Base-by-base conservation (phyloP, 257 asterid genomes). In the Ajuga chamaepitys region DNA sequence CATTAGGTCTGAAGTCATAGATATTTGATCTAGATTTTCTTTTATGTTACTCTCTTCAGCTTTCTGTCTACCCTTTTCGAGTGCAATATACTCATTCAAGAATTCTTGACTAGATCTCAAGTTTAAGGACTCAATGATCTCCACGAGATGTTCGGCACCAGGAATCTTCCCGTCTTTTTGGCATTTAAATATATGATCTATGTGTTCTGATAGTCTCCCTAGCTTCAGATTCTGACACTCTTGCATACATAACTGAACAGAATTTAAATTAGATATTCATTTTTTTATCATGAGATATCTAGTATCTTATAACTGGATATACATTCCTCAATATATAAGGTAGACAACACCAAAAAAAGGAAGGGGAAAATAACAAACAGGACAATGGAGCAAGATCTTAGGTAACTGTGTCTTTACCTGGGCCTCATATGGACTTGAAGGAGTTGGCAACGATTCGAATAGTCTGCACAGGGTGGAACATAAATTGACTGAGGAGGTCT, bases 61-160 rank as follows among this genome's bases (percentile, higher is more conserved):
- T 69, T 77, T 85, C 60, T 82, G 79, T 73, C 72, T 83, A 88
- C 83, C 96, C 83, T 88, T 86, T 74, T 86, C 95, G 30, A 94
- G 77, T 51, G 91, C 87, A 67, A 94, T 85, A 63, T 60, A 75
- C 84, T 88, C 99, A 21, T 67, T 85, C 74, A 94, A 61, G 59
- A 90, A 69, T 61, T 78, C 96, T 45, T 78, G 80, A 57, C 71
- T 81, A 53, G 98, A 81, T 65, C 80, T 68, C 79, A 94, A 76
- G 61, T 72, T 68, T 48, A 90, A 75, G 69, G 87, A 82, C 71
- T 80, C 82, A 9, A 79, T 68, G 4, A 85, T 80, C 53, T 78
- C 62, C 56, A 32, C 26, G 34, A 90, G 79, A 52, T 67, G 81
- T 40, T 79, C 86, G 12, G 72, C 34, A 56, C 52, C 67, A 59